Evolutionary conservation across 192 early-diverging fungal genomes (phyloP), one percentile per base, ranked within the genome.

Genomic region (Borealophlyctis nickersoniae): DNA sequence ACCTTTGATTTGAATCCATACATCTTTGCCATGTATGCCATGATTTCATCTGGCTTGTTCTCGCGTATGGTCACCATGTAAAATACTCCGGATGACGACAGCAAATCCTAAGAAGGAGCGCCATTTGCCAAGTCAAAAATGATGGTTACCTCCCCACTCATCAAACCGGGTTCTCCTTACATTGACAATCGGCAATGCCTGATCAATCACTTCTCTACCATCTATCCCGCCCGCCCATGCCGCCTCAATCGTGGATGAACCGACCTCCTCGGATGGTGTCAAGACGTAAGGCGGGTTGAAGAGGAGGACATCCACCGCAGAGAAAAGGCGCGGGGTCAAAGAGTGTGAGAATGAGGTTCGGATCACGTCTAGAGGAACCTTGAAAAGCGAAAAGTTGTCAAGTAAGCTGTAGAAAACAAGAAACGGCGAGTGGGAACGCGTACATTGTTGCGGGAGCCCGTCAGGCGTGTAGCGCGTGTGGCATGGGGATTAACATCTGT

Each of bases 201-300:
- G 59, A 76, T 96, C 90, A 63, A 92, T 86, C 3, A 98, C 93
- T 62, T 92, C 88, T 14, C 92, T 73, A 11, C 96, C 96, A 58
- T 89, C 78, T n/a, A 85, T 79, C 2, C 96, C 96, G 4, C 96
- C 96, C 0, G 96, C 94, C 96, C 96, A 98, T 0, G 89, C 78
- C 0, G 90, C 90, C 23, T 88, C 91, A 36, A 96, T 90, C n/a
- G 60, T 31, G 56, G 72, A 66, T 2, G 80, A 76, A n/a, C 85
- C 86, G 0, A 95, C 84, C 51, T 98, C 96, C 19, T 84, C 82
- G 5, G 78, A 73, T 0, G 88, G 79, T 0, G 96, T 98, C 0
- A 94, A 86, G 4, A 91, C 96, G 67, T 98, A 98, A 0, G 96
- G 96, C 22, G 96, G 96, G 60, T 98, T 98, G 71, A 96, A 96